These are phyloP conservation scores for Mycena haematopus DNA, from an alignment of 768 basidiomycete species.

Conservation along the genomic window DNA sequence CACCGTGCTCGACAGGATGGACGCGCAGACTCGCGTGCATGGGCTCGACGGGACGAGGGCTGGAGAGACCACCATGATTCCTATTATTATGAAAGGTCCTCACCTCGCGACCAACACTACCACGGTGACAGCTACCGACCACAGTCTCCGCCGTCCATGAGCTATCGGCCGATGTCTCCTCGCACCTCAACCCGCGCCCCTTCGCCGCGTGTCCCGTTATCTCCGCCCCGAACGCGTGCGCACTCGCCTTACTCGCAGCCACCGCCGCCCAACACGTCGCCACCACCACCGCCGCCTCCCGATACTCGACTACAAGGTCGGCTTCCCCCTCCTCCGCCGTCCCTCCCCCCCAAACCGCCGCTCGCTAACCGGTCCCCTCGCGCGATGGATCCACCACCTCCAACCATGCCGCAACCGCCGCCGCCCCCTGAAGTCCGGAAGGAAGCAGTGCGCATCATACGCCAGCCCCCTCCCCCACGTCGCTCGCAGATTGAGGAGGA, in stretches of 20 bases:
- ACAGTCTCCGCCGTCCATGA: constrained; percentile 15
- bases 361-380: constrained; percentile 53
- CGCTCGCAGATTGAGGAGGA: constrained; percentile 70
- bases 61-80: constrained; percentile 1
- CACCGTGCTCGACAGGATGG: constrained; percentile 22
- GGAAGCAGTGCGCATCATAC: constrained; percentile 34
- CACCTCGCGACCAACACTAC: constrained; percentile 4
- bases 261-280: constrained; percentile 30
- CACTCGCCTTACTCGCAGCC: constrained; percentile 17
- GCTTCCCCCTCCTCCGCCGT: constrained; percentile 44
- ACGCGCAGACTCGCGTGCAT: constrained; percentile 19
- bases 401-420: constrained; percentile 15
- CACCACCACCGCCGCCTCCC: constrained; percentile 39
- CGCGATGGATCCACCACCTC: constrained; percentile 36
- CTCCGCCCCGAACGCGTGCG: constrained; percentile 29
- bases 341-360: constrained; percentile 55
- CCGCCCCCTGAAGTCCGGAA: constrained; percentile 27
- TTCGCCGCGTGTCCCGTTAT: constrained; percentile 28
- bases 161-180: constrained; percentile 25
- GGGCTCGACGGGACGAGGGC: constrained; percentile 18
- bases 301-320: constrained; percentile 36
- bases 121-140: constrained; percentile 18
- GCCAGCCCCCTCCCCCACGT: constrained; percentile 51
- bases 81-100: not conserved
- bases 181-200: constrained; percentile 32